Conservation (phyloP, 352 stramenopile genomes). For the Lagenidium sp. region DNA sequence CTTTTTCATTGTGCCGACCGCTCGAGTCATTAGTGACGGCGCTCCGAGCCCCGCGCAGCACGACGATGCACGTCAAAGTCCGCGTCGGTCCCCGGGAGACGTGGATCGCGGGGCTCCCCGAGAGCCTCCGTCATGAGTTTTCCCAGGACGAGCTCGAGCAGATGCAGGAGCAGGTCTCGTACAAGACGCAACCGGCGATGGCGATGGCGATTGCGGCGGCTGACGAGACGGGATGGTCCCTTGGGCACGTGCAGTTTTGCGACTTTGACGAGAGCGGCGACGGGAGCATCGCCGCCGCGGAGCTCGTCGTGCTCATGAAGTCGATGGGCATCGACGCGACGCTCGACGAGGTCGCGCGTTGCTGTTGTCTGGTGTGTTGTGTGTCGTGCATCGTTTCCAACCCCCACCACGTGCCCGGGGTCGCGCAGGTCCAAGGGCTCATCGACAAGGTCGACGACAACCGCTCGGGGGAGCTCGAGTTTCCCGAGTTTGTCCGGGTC, state of each 20-base stretch:
- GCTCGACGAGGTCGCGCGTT: slow-evolving; percentile 27
- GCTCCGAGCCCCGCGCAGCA: too few species aligned
- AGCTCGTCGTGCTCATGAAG: slow-evolving; percentile 49
- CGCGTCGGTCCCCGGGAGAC: slow-evolving; percentile 19
- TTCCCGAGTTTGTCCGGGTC: slow-evolving; percentile 56
- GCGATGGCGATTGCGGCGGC: too few species aligned
- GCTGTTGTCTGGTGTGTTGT: not conserved
- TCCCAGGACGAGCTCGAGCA: slow-evolving; percentile 51
- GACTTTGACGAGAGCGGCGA: slow-evolving; percentile 63
- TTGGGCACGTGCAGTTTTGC: slow-evolving; percentile 25
- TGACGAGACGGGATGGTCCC: not conserved
- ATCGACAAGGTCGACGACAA: slow-evolving; percentile 74
- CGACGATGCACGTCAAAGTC: slow-evolving; percentile 35
- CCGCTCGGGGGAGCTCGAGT: slow-evolving; percentile 55
- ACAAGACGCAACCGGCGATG: not conserved
- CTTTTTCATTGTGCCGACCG: too few species aligned
- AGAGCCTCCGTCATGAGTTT: slow-evolving; percentile 60
- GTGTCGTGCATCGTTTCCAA: not conserved
- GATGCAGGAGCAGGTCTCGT: slow-evolving; percentile 46
- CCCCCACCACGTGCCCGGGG: slow-evolving; percentile 4
- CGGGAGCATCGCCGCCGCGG: slow-evolving; percentile 42
- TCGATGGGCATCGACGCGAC: slow-evolving; percentile 47
- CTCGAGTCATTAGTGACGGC: too few species aligned
- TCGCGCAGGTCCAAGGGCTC: slow-evolving; percentile 31
- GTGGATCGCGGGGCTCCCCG: slow-evolving; percentile 36